Percentiles rank a stretch among this genome's conserved stretches.
phyloP scores from a whole-genome alignment of 176 grass and related monocot species.

The Aegilops tauschii region DNA sequence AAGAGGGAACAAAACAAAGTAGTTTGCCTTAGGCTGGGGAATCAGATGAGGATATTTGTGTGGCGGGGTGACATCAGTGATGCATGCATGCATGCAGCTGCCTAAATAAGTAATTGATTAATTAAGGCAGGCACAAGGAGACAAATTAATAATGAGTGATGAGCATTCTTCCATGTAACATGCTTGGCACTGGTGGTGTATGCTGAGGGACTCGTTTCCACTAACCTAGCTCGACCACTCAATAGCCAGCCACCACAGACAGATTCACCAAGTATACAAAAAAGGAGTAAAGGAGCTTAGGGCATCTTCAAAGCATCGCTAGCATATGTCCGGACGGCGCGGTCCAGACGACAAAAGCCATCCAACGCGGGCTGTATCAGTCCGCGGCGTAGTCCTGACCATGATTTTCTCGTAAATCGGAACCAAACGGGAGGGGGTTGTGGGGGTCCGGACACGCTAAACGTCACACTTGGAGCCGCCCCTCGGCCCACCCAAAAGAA shows the following conservation, averaged over 20 bases:
- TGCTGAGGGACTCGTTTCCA: not conserved
- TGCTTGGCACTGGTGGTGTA: not conserved
- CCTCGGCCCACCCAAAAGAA: too few relatives aligned
- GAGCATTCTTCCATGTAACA: not conserved
- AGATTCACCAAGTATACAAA: not conserved
- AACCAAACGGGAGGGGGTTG: too few relatives aligned
- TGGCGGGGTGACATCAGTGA: not conserved
- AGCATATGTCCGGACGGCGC: too few relatives aligned
- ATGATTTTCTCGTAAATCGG: too few relatives aligned
- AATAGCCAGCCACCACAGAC: not conserved
- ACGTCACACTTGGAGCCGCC: too few relatives aligned
- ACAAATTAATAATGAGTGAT: not conserved
- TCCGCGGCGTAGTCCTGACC: too few relatives aligned
- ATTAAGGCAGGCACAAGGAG: not conserved
- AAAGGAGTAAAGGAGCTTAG: not conserved
- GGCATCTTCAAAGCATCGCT: too few relatives aligned
- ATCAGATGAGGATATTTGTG: not conserved
- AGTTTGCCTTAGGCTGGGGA: not conserved
- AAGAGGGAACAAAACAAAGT: not conserved
- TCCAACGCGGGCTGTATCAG: too few relatives aligned
- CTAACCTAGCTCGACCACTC: not conserved
- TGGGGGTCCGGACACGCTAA: too few relatives aligned
- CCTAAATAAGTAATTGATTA: too few relatives aligned
- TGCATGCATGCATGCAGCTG: conserved; percentile 2
- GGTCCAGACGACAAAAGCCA: too few relatives aligned